Conservation (phyloP, 768 basidiomycete genomes). For the Boletus barrowsii region DNA sequence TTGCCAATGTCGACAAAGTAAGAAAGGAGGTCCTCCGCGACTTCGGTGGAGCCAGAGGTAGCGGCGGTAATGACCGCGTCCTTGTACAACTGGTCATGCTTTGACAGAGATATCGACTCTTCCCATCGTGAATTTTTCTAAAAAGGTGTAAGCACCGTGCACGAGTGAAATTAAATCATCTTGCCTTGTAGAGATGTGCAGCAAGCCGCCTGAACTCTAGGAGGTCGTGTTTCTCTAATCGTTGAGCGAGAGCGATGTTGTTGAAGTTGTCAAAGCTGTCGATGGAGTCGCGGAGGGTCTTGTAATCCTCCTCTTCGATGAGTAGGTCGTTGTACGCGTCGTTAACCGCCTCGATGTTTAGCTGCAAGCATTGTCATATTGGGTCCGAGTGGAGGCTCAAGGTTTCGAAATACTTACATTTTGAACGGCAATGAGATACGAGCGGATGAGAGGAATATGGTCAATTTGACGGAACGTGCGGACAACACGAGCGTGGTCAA, state of each 20-base stretch:
- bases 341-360: constrained; percentile 96
- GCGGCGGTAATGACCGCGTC: constrained; percentile 95
- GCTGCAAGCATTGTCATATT: constrained; percentile 41
- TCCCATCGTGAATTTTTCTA: constrained; percentile 97
- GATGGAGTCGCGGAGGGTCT: constrained; percentile 94
- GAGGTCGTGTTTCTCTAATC: constrained; percentile 85
- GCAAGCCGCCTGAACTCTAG: constrained; percentile 95
- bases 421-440: constrained; percentile 97
- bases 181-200: constrained; percentile 92
- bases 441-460: constrained; percentile 92
- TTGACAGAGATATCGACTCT: constrained; percentile 91
- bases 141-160: neutral
- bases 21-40: constrained; percentile 90
- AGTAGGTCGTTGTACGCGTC: constrained; percentile 97
- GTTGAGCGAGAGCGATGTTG: constrained; percentile 78
- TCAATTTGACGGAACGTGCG: constrained; percentile 94
- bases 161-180: neutral
- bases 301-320: constrained; percentile 99
- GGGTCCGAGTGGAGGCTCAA: neutral
- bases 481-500: constrained; percentile 94
- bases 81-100: constrained; percentile 96
- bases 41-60: constrained; percentile 75
- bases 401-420: constrained; percentile 49
- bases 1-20: constrained; percentile 99
- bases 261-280: constrained; percentile 99